A percentile compares a stretch with the other conserved stretches of the same genome.
Evolutionary conservation across 805 yeast genomes (phyloP).

Genomic region (Ogataea dorogensis): DNA sequence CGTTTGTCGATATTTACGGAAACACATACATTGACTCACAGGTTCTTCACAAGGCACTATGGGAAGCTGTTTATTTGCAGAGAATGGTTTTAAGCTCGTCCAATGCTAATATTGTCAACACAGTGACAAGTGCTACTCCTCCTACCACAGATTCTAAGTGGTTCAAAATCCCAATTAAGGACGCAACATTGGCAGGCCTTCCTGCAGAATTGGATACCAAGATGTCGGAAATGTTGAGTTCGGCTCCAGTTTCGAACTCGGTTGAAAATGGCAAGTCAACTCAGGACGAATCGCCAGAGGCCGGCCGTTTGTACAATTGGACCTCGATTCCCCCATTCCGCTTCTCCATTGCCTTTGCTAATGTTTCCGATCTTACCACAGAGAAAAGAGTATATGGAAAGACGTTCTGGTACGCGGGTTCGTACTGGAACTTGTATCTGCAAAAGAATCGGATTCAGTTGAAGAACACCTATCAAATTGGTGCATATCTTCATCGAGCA

Average conservation of each 20-base stretch:
- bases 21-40: constrained; percentile 38
- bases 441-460: constrained; percentile 43
- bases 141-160: constrained; percentile 34
- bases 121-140: constrained; percentile 26
- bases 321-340: constrained; percentile 53
- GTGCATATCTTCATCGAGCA: constrained; percentile 56
- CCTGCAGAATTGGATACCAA: constrained; percentile 37
- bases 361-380: constrained; percentile 43
- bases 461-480: constrained; percentile 47
- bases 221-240: constrained; percentile 25
- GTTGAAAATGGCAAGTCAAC: constrained; percentile 28
- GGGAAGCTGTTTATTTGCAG: constrained; percentile 47
- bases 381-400: constrained; percentile 50
- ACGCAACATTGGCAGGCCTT: constrained; percentile 47
- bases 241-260: constrained; percentile 12
- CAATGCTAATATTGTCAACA: constrained; percentile 30
- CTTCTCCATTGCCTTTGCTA: constrained; percentile 50
- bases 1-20: constrained; percentile 37
- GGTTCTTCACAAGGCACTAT: constrained; percentile 45
- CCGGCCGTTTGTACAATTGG: constrained; percentile 32
- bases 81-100: constrained; percentile 37
- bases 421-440: constrained; percentile 55
- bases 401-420: constrained; percentile 60
- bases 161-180: constrained; percentile 44
- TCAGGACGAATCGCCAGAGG: constrained; percentile 20